A percentile compares a stretch with the other conserved stretches of the same genome.
Conservation (phyloP, 257 asterid genomes). For the Nicotiana undulata region DNA sequence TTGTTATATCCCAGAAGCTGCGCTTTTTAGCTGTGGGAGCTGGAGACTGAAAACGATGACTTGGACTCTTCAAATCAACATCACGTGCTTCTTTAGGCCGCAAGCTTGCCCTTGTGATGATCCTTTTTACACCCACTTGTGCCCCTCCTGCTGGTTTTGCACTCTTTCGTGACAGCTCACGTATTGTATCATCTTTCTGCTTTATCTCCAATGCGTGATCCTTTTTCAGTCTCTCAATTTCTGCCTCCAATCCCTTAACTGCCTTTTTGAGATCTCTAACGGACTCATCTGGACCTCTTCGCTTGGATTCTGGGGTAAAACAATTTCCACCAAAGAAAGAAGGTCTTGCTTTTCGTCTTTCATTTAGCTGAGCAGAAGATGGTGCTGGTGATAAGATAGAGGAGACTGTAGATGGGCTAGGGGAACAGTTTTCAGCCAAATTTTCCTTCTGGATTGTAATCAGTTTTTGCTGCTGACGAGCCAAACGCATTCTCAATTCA, state of each 20-base stretch:
- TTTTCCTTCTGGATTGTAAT: slow-evolving; percentile 44
- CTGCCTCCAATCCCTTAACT: slow-evolving; percentile 39
- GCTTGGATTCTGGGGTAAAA: slow-evolving; percentile 49
- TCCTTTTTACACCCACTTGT: slow-evolving; percentile 23
- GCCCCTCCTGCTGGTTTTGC: slow-evolving; percentile 25
- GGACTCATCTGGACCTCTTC: slow-evolving; percentile 25
- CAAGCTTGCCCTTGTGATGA: slow-evolving; percentile 26
- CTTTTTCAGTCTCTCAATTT: slow-evolving; percentile 44
- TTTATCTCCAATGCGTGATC: slow-evolving; percentile 43
- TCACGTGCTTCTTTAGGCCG: slow-evolving; percentile 25
- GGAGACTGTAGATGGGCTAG: slow-evolving; percentile 34
- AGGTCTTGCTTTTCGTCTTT: slow-evolving; percentile 31
- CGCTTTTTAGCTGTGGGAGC: slow-evolving; percentile 51
- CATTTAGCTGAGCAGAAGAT: slow-evolving; percentile 26
- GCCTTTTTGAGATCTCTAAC: slow-evolving; percentile 29
- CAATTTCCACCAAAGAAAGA: slow-evolving; percentile 39
- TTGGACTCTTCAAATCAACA: slow-evolving; percentile 34
- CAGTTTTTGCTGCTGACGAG: slow-evolving; percentile 48
- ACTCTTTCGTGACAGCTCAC: slow-evolving; percentile 34
- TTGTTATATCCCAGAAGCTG: slow-evolving; percentile 57
- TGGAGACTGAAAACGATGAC: slow-evolving; percentile 43
- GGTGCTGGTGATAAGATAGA: slow-evolving; percentile 36
- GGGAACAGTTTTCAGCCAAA: slow-evolving; percentile 45
- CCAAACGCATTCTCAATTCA: slow-evolving; percentile 45
- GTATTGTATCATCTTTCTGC: slow-evolving; percentile 37